These are phyloP conservation scores for Tulasnella sp. DNA, from an alignment of 768 basidiomycete species.

Conservation along the genomic window DNA sequence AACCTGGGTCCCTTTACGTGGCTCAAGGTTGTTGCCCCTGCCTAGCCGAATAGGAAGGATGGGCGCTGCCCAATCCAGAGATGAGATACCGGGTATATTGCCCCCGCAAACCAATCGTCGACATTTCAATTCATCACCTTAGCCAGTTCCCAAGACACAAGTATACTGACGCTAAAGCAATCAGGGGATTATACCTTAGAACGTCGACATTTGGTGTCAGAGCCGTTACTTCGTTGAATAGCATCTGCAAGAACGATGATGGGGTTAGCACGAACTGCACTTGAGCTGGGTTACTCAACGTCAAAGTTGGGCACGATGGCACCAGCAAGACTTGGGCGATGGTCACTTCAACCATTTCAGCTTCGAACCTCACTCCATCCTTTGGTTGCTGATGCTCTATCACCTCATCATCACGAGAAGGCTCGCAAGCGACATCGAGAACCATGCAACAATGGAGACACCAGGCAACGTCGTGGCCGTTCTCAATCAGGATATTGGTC, in stretches of 20 bases:
- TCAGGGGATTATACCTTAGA: neutral
- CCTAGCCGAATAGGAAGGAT: neutral
- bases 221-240: neutral
- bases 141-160: neutral
- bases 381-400: neutral
- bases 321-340: neutral
- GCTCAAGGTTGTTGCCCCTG: neutral
- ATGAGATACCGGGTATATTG: neutral
- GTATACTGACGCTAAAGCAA: neutral
- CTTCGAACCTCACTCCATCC: neutral
- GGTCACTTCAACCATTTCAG: neutral
- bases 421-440: neutral
- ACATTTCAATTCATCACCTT: neutral
- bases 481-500: neutral
- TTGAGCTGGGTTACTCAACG: neutral
- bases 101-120: neutral
- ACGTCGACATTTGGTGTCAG: neutral
- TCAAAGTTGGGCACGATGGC: neutral
- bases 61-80: neutral
- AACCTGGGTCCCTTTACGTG: neutral
- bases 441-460: neutral
- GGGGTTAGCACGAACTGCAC: neutral
- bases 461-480: neutral
- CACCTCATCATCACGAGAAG: neutral
- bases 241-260: neutral